Evolutionary conservation across 2,329 filamentous ascomycete genomes (phyloP), one percentile per base, ranked within the genome.

Genomic region (Lachnellula occidentalis): DNA sequence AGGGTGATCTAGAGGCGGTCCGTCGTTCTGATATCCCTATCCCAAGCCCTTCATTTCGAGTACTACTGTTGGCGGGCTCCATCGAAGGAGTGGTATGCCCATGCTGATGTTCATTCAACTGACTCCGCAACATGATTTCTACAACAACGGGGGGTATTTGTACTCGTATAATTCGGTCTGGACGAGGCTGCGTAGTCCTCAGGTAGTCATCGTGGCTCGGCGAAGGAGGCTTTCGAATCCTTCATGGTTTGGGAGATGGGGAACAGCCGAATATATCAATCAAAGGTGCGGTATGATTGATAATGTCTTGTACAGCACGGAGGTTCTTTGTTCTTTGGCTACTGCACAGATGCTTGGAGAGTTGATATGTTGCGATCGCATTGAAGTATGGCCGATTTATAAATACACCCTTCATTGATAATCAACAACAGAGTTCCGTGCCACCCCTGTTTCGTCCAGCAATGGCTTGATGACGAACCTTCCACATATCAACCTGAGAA

Each of bases 91-190:
- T 37, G 8, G 53, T 34, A 27, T 51, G 34, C 15, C 51, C 39
- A 34, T 51, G 34, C 15, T 53, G 43, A 9, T 17, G 50, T 22
- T 61, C 60, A 31, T 52, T 58, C 43, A 62, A 58, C 56, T 65
- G 61, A 51, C 52, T 61, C 53, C 58, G 53, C 46, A 65, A 45
- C 62, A 65, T 65, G 49, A 15, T 51, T 51, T 7, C 24, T 45
- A 22, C 14, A 31, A 46, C n/a, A 70, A 56, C 21, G 67, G 71
- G n/a, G 78, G 62, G 11, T 11, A 31, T 31, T 11, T 31, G 27
- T 31, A 31, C 27, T 31, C 27, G 27, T 77, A 68, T 6, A 73
- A 73, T 0, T 79, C 78, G 60, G 81, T 78, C n/a, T 78, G 72
- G 70, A 60, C 81, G 81, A 7, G 43, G 22, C 34, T 48, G 36